phyloP scores from a whole-genome alignment of 257 asterid species.

The Anisodus tanguticus region DNA sequence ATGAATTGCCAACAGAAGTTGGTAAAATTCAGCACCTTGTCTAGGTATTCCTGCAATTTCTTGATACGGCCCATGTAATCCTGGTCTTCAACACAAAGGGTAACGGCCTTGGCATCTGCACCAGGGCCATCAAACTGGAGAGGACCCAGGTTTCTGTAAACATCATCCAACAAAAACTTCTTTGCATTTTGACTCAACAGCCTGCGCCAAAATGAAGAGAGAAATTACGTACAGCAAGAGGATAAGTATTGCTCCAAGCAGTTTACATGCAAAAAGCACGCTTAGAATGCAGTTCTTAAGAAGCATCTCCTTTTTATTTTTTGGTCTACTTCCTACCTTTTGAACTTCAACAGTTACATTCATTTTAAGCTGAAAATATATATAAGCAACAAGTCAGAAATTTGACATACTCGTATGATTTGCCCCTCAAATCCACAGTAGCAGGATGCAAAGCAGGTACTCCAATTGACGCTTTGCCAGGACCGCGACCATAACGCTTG shows the following conservation, averaged over 20 bases:
- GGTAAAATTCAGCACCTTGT: conserved; percentile 44
- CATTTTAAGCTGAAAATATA: not conserved
- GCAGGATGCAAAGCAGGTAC: conserved; percentile 96
- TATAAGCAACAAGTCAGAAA: conserved; percentile 13
- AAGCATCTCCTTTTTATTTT: not conserved
- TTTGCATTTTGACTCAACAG: conserved; percentile 79
- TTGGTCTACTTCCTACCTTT: conserved; percentile 10
- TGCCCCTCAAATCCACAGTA: conserved; percentile 90
- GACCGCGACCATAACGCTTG: conserved; percentile 81
- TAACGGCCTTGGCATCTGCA: conserved; percentile 81
- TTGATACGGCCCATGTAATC: conserved; percentile 87
- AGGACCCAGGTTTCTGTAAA: conserved; percentile 96
- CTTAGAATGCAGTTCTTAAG: not conserved
- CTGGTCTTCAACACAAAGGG: conserved; percentile 86
- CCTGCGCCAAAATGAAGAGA: conserved; percentile 43
- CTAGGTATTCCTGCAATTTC: conserved; percentile 69
- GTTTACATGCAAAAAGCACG: not conserved
- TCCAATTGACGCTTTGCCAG: conserved; percentile 65
- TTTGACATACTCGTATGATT: conserved; percentile 75
- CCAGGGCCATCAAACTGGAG: conserved; percentile 98
- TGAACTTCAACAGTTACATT: conserved; percentile 19
- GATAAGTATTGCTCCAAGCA: not conserved
- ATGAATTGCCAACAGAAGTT: conserved; percentile 3
- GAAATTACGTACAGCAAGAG: not conserved
- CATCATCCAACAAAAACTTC: conserved; percentile 84